These are phyloP conservation scores for Cynanchum wilfordii DNA, from an alignment of 257 asterid genomes.

Conservation along the genomic window DNA sequence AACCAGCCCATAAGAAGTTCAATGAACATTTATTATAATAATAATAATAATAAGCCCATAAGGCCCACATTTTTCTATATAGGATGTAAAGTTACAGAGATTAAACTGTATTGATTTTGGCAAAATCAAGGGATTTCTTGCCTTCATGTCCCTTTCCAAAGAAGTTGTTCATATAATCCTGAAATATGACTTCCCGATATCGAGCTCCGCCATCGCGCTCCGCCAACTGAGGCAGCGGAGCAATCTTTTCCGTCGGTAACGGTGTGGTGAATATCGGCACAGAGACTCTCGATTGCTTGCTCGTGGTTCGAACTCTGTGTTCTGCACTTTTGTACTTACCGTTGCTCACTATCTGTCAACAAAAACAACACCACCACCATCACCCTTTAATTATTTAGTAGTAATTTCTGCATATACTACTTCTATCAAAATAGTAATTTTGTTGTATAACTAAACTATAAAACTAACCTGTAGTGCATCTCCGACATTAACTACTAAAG, in stretches of 20 bases:
- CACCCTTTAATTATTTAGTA: neutral
- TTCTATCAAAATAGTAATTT: neutral
- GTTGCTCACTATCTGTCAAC: conserved; percentile 30
- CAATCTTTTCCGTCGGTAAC: conserved; percentile 23
- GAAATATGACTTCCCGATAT: conserved; percentile 26
- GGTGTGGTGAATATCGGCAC: conserved; percentile 32
- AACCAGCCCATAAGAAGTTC: too few species aligned
- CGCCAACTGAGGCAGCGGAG: conserved; percentile 32
- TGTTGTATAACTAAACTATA: too few species aligned
- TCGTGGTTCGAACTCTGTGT: conserved; percentile 37
- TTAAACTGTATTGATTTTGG: neutral
- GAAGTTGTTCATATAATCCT: conserved; percentile 32
- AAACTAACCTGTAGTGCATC: conserved; percentile 36
- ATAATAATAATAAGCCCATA: too few species aligned
- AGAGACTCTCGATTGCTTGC: conserved; percentile 32
- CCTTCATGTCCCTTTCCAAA: conserved; percentile 35
- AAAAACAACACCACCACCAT: neutral
- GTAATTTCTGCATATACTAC: too few species aligned
- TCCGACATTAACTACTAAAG: conserved; percentile 35
- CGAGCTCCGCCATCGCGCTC: conserved; percentile 24
- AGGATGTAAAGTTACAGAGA: too few species aligned
- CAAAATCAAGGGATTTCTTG: conserved; percentile 32
- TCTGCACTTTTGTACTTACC: conserved; percentile 40
- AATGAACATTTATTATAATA: too few species aligned
- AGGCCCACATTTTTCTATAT: too few species aligned